These are phyloP conservation scores for Lasiosphaeriaceae sp. DNA, from an alignment of 495 filamentous ascomycete species.

Conservation along the genomic window DNA sequence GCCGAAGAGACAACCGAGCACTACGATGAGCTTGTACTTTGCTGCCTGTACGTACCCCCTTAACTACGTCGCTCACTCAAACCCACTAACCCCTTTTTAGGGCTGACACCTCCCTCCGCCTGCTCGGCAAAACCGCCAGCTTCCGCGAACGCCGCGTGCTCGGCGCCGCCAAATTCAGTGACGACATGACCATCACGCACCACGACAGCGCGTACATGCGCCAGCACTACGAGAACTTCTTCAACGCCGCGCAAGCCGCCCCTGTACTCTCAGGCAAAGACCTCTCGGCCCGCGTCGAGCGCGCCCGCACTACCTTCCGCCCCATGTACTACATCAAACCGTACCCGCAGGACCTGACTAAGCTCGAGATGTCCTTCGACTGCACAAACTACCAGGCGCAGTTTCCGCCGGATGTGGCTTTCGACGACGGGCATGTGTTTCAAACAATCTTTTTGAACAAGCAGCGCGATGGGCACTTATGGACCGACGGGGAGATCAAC, in stretches of 20 bases:
- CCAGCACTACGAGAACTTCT: conserved; percentile 69
- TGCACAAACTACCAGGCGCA: conserved; percentile 83
- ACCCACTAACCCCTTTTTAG: background rate
- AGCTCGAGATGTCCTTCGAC: conserved; percentile 86
- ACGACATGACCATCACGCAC: conserved; percentile 84
- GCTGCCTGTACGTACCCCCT: conserved; percentile 42
- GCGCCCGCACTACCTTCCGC: conserved; percentile 44
- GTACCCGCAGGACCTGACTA: conserved; percentile 57
- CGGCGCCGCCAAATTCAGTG: conserved; percentile 69
- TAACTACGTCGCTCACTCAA: background rate
- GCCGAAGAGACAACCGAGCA: conserved; percentile 29
- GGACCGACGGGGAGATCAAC: conserved; percentile 71
- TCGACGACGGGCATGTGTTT: conserved; percentile 62
- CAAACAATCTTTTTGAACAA: conserved; percentile 83
- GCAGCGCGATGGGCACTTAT: conserved; percentile 53
- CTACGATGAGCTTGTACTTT: conserved; percentile 73
- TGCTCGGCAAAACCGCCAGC: conserved; percentile 60
- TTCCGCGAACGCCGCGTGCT: conserved; percentile 65
- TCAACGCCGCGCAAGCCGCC: conserved; percentile 37
- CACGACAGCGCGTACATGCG: conserved; percentile 71
- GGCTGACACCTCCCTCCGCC: conserved; percentile 66
- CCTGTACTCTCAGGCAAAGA: conserved; percentile 24
- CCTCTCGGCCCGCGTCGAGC: conserved; percentile 28
- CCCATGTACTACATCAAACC: conserved; percentile 83
- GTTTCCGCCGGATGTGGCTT: conserved; percentile 50